Evolutionary conservation across 768 basidiomycete species (phyloP), one percentile per base, ranked within the genome.

Genomic region (Macrolepiota dolichaula): DNA sequence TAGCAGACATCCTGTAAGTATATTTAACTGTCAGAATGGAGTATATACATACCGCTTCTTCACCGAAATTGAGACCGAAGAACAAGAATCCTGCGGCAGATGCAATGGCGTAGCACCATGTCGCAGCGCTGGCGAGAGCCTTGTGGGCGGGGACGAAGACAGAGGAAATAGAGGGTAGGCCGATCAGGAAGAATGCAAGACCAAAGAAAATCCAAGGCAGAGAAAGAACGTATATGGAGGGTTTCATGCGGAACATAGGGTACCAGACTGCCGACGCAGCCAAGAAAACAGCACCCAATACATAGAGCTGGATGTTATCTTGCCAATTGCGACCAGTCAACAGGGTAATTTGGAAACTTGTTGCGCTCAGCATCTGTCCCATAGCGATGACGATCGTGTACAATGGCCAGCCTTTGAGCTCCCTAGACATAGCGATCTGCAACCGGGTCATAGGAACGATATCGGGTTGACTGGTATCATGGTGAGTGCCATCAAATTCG

Each of bases 41-140:
- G 25, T 32, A n/a, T 32, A 51, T 42, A 77, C 81, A 53, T 73
- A 90, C 91, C 17, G 94, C 95, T 81, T 96, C 95, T 77, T 97
- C 95, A 72, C 95, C 95, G 71, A 97, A 97, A 74, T 97, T 97
- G 63, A 96, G 81, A 69, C 94, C 95, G 68, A 97, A 97, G 83
- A 94, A 96, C 52, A 86, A 76, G 81, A 96, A 97, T 11, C 92
- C 89, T 32, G 92, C 95, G 12, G 94, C 89, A n/a, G 95, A 96
- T 19, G 90, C 94, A 53, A 93, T 73, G 32, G 94, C 95, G 75
- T 97, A 97, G 49, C 79, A 85, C 94, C 94, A 96, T 1, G 92
- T 94, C 11, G 95, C 94, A 24, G 84, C 75, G 69, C 86, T 88
- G 25, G 91, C 79, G 25, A 97, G 75, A 49, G 81, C 80, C n/a